Evolutionary conservation across 495 filamentous ascomycete genomes (phyloP), one percentile per base, ranked within the genome.

Genomic region (Trichodelitschia bisporula): DNA sequence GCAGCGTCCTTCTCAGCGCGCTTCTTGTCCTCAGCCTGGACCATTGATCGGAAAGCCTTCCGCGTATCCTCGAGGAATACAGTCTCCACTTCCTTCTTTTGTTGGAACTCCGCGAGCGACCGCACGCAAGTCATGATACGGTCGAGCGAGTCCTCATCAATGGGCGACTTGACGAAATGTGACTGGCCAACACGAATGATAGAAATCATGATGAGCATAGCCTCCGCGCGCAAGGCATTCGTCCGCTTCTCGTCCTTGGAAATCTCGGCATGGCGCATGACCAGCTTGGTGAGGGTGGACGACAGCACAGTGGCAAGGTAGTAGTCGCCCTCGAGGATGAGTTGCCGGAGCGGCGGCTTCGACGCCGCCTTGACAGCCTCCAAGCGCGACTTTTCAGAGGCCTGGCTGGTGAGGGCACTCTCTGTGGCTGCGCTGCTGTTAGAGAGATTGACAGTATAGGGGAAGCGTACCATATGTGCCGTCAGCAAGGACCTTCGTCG

Each of bases 161-260:
- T 93, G 2, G 80, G 77, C 4, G 77, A 75, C 55, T 93, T 93
- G 44, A 90, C 89, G 35, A 99, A 99, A 41, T 86, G 77, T 4
- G 82, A 92, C 53, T 99, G 89, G 9, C 89, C 89, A 35, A 90
- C 89, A 36, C 89, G 79, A 38, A 93, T 77, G 43, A 99, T 86
- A 13, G 83, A 92, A 39, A 95, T 92, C 82, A 97, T 92, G 47
- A 95, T 95, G 26, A 95, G 62, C 89, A 95, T 99, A 18, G 89
- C 89, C 53, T 99, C 89, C 2, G 86, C 86, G 15, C 78, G 73
- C 3, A 99, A 64, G 19, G 84, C 83, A 44, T 95, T 95, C 10
- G 83, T 95, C 13, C 89, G 74, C 18, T 77, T 74, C 16, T 56
- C 51, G 40, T 95, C 86, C 15, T 76, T 59, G 12, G 83, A 90